phyloP scores from a whole-genome alignment of 345 rosid species.

The Syzygium aqueum region DNA sequence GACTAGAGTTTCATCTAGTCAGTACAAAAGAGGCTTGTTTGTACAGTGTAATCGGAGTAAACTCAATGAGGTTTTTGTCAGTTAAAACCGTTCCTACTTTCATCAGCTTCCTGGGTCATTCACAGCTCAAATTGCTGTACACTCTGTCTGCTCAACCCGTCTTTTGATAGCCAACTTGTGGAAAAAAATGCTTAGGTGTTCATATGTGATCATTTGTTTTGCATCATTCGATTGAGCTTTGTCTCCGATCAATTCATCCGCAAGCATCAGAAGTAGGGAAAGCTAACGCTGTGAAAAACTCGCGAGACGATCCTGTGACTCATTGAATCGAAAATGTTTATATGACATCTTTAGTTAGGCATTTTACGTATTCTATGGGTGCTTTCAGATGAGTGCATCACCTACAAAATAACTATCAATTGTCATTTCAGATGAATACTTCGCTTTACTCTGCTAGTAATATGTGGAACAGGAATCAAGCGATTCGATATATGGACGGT shows the following conservation, averaged over 20 bases:
- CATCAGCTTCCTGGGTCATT: neutral
- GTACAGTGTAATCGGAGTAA: neutral
- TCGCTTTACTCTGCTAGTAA: no score
- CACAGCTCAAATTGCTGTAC: neutral
- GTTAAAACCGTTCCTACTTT: neutral
- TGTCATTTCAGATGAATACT: no score
- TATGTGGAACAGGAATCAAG: no score
- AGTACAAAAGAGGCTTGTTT: neutral
- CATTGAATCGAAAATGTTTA: neutral
- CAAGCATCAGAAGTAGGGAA: neutral
- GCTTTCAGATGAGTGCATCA: no score
- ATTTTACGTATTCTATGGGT: no score
- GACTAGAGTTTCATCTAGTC: neutral
- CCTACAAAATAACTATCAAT: no score
- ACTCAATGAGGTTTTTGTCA: neutral
- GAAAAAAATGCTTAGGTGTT: neutral
- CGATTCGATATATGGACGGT: no score
- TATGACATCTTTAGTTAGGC: no score
- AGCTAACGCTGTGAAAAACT: no score
- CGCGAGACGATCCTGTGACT: no score
- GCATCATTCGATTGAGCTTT: neutral
- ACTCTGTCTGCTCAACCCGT: rapidly evolving
- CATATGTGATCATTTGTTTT: neutral
- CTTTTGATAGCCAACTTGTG: neutral
- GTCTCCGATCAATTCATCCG: neutral